Evolutionary conservation across 495 filamentous ascomycete species (phyloP).

Genomic region (Penicillium roqueforti): DNA sequence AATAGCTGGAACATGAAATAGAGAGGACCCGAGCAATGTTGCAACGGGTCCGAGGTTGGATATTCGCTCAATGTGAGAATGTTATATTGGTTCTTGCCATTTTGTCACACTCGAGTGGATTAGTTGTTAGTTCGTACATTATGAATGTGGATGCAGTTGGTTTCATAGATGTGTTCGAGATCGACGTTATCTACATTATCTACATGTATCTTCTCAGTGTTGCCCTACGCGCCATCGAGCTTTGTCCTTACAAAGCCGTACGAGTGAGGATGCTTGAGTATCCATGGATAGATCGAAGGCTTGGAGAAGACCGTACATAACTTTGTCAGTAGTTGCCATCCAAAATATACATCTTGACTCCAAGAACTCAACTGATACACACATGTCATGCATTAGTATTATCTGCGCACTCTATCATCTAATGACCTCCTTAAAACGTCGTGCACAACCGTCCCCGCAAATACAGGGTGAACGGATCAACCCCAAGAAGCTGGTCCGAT

Average conservation of each 20-base stretch:
- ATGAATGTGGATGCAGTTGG: neutral
- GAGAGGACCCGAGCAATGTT: constrained; percentile 5
- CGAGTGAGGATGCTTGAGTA: too few relatives aligned
- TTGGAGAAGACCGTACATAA: too few relatives aligned
- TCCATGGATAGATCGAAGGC: too few relatives aligned
- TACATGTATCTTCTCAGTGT: neutral
- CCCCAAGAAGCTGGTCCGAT: constrained; percentile 1
- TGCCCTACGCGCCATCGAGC: neutral
- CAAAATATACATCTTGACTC: too few relatives aligned
- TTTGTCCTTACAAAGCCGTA: neutral
- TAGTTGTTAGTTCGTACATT: constrained; percentile 4
- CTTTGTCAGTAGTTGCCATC: too few relatives aligned
- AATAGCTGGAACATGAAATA: constrained; percentile 5
- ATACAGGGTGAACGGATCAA: neutral
- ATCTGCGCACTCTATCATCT: too few relatives aligned
- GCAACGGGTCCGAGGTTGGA: constrained; percentile 4
- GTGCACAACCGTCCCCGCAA: too few relatives aligned
- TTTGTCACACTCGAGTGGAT: neutral
- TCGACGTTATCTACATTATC: neutral
- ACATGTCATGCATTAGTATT: too few relatives aligned
- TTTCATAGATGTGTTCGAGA: neutral
- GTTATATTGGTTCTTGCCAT: constrained; percentile 2
- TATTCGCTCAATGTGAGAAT: constrained; percentile 5
- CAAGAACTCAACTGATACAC: too few relatives aligned
- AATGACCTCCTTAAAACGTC: too few relatives aligned